Conservation (phyloP, 106 monocot genomes). For the Acanthochlamys bracteata region DNA sequence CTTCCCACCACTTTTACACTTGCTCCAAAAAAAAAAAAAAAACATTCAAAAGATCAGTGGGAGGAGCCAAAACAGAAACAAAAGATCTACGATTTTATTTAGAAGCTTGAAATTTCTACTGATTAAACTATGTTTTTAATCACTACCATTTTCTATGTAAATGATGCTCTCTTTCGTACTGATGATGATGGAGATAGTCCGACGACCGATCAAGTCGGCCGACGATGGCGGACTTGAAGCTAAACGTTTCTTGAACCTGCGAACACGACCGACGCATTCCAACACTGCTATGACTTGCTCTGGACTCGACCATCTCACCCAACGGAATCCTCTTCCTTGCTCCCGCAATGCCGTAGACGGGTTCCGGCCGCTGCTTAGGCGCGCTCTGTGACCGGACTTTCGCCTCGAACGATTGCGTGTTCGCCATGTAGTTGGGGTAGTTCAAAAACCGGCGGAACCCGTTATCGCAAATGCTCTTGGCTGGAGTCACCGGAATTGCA, state of each 20-base stretch:
- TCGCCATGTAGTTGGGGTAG: constrained; percentile 73
- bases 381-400: constrained; percentile 90
- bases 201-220: constrained; percentile 35
- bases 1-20: background rate
- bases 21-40: background rate
- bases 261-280: constrained; percentile 48
- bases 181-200: constrained; percentile 5
- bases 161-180: constrained; percentile 33
- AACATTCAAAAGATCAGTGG: background rate
- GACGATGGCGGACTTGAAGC: constrained; percentile 46
- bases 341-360: background rate
- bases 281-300: constrained; percentile 53
- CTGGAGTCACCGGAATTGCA: constrained; percentile 39
- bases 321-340: constrained; percentile 25
- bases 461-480: constrained; percentile 30
- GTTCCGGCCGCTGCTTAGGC: constrained; percentile 73
- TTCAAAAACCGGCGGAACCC: constrained; percentile 6
- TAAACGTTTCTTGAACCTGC: constrained; percentile 42
- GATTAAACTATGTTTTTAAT: background rate
- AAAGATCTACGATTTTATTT: background rate
- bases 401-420: constrained; percentile 80
- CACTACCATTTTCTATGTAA: constrained; percentile 40
- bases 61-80: background rate
- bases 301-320: constrained; percentile 43
- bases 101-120: no score